Base-by-base conservation (phyloP, 2,329 filamentous ascomycete species). In the Xylaria hypoxylon region DNA sequence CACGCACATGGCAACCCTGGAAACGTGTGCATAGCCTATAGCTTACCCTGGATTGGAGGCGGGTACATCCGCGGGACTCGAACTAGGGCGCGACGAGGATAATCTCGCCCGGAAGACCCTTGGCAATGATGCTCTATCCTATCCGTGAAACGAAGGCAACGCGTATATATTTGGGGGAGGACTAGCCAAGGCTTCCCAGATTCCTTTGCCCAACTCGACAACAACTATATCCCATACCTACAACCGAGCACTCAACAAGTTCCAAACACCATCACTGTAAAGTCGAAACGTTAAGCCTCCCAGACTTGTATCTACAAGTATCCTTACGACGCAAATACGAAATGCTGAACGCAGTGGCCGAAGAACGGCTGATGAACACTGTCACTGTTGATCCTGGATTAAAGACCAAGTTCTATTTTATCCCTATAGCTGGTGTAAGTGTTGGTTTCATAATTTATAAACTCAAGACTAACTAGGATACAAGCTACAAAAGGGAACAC, bases 401-500 rank as follows among this genome's bases (percentile, higher is more conserved):
- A 0, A 33, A 24, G 26, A 44, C 50, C 0, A 11, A 13, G 1
- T 51, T 24, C 1, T 64, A 26, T 10, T 60, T 64, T 11, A 17
- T 64, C 8, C 10, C 24, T 5, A 35, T 64, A 13, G 17, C 8
- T 22, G 19, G 13, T 3, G 62, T 60, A 55, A 55, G 62, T 11
- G 7, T 1, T 42, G 2, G 4, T 8, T 10, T 26, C 3, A n/a
- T 13, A 11, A 7, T 3, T 2, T 28, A 5, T n/a, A 26, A 2
- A 45, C 6, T 2, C 22, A 10, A 7, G 19, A 57, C 52, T 65
- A 28, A 62, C 44, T 47, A 19, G n/a, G 1, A 8, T 3, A n/a
- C 19, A 40, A 65, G 63, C 22, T 65, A 35, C 63, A 51, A 31
- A 17, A 15, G 2, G 58, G 47, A 4, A 58, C 52, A 15, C 4